These are phyloP conservation scores for Dendrostoma leiphaemia DNA, from an alignment of 2,329 filamentous ascomycete species.

Conservation along the genomic window DNA sequence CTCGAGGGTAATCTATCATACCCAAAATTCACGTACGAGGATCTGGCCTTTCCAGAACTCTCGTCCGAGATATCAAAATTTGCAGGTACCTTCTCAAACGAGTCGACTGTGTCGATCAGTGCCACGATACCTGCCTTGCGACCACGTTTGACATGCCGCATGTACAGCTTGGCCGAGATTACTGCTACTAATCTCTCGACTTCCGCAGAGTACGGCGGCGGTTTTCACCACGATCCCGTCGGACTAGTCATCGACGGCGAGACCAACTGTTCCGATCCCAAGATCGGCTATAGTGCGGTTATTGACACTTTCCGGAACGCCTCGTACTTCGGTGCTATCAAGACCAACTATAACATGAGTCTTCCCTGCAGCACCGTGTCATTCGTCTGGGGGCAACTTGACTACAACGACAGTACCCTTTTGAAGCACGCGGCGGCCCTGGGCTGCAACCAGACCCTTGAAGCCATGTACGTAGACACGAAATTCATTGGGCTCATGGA, in stretches of 20 bases:
- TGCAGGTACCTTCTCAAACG: conserved; percentile 8
- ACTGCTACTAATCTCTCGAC: neutral
- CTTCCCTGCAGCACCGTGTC: conserved; percentile 30
- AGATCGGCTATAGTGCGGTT: too few species aligned
- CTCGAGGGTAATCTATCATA: conserved; percentile 33
- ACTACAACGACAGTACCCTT: conserved; percentile 8
- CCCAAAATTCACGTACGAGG: conserved; percentile 34
- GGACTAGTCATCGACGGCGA: too few species aligned
- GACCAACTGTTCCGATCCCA: too few species aligned
- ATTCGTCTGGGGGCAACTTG: conserved; percentile 34
- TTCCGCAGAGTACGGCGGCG: neutral
- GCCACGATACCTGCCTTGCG: neutral
- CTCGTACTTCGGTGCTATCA: neutral
- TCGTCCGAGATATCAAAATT: neutral
- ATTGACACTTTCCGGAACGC: too few species aligned
- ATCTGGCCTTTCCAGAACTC: conserved; percentile 20
- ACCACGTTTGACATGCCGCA: neutral
- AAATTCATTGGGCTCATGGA: neutral
- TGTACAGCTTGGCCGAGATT: neutral
- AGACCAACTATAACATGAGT: conserved; percentile 6
- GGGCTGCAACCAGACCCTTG: neutral
- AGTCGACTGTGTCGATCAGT: conserved; percentile 13
- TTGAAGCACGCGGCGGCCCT: neutral
- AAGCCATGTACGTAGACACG: neutral
- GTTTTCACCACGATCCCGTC: neutral